Conservation (phyloP, 2,329 filamentous ascomycete species). For the Stagonosporopsis tanaceti region DNA sequence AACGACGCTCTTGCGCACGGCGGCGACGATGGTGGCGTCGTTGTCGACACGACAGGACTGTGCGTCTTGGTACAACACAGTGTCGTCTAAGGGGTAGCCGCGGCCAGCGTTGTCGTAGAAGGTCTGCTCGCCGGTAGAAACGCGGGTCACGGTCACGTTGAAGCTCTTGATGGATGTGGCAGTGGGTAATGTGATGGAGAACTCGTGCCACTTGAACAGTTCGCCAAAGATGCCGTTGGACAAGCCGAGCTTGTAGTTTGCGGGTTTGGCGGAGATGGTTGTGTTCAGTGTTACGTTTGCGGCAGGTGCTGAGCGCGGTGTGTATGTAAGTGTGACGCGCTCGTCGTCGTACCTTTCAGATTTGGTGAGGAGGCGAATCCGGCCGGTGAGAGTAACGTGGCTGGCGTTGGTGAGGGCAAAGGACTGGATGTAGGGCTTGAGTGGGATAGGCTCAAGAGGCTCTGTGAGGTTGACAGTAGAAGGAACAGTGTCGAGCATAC, state of each 20-base stretch:
- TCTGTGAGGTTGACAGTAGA: conserved; percentile 29
- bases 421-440: conserved; percentile 30
- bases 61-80: conserved; percentile 9
- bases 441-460: conserved; percentile 24
- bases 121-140: conserved; percentile 7
- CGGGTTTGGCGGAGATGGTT: conserved; percentile 4
- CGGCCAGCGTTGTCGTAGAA: conserved; percentile 11
- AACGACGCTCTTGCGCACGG: conserved; percentile 9
- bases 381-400: conserved; percentile 24
- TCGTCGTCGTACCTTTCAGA: conserved; percentile 3
- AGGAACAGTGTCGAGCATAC: conserved; percentile 35
- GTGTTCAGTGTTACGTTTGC: conserved; percentile 11
- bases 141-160: conserved; percentile 5
- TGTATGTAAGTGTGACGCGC: conserved; percentile 10
- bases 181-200: conserved; percentile 6
- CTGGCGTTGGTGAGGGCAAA: conserved; percentile 21
- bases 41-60: conserved; percentile 10
- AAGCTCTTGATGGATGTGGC: conserved; percentile 12
- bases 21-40: conserved; percentile 8
- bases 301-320: background rate
- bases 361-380: conserved; percentile 27
- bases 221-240: conserved; percentile 14
- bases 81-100: conserved; percentile 10
- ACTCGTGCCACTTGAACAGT: conserved; percentile 16
- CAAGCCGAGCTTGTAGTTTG: background rate